Evolutionary conservation across 1,139 yeast species (phyloP), one percentile per base, ranked within the genome.

Genomic region (Saccharomycopsis hybrid): DNA sequence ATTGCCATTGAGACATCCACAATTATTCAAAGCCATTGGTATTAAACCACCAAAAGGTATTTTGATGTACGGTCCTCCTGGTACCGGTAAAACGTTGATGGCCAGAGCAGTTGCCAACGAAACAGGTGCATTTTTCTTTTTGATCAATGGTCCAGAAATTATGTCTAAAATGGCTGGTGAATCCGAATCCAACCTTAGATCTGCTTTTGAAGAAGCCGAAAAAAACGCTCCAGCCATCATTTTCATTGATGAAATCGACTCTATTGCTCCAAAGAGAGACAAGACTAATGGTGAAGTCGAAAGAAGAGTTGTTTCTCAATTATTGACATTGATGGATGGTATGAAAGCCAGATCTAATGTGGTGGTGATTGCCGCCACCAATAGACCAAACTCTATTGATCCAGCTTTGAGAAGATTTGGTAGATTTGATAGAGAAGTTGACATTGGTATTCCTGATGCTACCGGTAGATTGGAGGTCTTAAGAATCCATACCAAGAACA

Each of bases 151-250:
- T 69, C 99, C 99, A n/a, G 98, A 92, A 72, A 95, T 92, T 65
- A 92, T 92, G 98, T 89, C 97, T 52, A 92, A 92, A 73, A 92
- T 92, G 99, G 98, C 99, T 45, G 99, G 99, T 74, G 99, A 92
- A 71, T 88, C 97, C 27, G 99, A 92, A 73, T 86, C 96, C 42
- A 92, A 92, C 64, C 76, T 92, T 68, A 83, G 99, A 74, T 90
- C 90, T 72, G 98, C 98, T 3, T 92, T 92, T 62, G 99, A 92
- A 70, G 98, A 92, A 72, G 98, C 99, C 48, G 98, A 92, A 72
- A 92, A 92, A 75, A 89, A 94, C 68, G 92, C 97, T 18, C 98
- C 98, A 31, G 81, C 98, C 7, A 92, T 92, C 63, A 92, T 92
- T 59, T 94, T 92, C 72, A 92, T 92, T 63, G 99, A 92, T 72